Evolutionary conservation across 768 basidiomycete genomes (phyloP).

Genomic region (Phanerochaete carnosa): DNA sequence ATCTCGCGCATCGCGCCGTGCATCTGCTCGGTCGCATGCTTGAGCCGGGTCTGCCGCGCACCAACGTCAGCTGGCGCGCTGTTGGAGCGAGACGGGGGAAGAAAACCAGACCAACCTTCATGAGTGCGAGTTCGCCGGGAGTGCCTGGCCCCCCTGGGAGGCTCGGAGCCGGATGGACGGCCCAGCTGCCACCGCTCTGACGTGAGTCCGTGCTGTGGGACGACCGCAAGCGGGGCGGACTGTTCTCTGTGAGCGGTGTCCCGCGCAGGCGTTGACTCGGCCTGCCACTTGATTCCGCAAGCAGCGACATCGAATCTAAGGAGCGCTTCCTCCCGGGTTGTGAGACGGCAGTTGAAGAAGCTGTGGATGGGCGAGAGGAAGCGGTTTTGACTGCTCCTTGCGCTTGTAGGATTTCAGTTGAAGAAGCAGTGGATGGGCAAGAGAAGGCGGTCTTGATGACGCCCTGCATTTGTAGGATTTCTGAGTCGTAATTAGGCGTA

Average conservation of each 20-base stretch:
- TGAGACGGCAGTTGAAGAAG: not conserved
- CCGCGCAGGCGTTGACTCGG: not conserved
- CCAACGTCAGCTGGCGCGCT: not conserved
- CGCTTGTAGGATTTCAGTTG: not conserved
- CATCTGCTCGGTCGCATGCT: not conserved
- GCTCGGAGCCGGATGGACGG: not conserved
- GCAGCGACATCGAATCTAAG: not conserved
- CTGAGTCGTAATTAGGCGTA: not conserved
- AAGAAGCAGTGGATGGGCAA: not conserved
- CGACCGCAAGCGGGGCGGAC: not conserved
- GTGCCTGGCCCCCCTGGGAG: not conserved
- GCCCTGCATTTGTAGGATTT: too few species aligned
- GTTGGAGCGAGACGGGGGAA: not conserved
- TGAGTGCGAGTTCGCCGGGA: not conserved
- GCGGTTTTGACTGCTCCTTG: not conserved
- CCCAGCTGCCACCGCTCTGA: not conserved
- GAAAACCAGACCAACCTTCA: not conserved
- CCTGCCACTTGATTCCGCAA: not conserved
- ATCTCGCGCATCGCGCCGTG: constrained; percentile 5
- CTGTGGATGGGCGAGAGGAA: not conserved
- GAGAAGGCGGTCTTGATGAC: too few species aligned
- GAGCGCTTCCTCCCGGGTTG: not conserved
- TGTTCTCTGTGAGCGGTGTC: not conserved
- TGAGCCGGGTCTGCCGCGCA: not conserved
- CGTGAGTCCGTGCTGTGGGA: not conserved